A percentile compares a stretch with the other conserved stretches of the same genome.
These are phyloP conservation scores for Immersiella caudata DNA, from an alignment of 495 filamentous ascomycete species.

Conservation along the genomic window DNA sequence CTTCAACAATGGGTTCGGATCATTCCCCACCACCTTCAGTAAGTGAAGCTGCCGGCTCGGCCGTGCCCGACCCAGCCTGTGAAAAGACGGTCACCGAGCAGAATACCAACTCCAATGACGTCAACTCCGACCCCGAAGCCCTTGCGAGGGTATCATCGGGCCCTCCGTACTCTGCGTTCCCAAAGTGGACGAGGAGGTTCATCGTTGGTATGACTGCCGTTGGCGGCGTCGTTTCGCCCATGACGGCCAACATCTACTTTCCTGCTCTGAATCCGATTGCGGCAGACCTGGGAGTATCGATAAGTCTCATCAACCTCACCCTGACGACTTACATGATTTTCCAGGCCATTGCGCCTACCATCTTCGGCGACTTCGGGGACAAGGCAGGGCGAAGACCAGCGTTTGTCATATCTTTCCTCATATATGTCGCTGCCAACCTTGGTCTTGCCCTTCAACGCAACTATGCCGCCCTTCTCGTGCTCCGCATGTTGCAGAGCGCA, in stretches of 20 bases:
- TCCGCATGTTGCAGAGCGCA: conserved; percentile 65
- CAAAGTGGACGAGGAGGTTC: conserved; percentile 56
- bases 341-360: conserved; percentile 60
- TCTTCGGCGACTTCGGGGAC: conserved; percentile 65
- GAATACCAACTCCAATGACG: neutral
- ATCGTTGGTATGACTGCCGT: conserved; percentile 68
- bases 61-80: neutral
- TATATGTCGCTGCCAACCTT: conserved; percentile 65
- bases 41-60: neutral
- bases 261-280: conserved; percentile 66
- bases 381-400: conserved; percentile 60
- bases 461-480: conserved; percentile 62
- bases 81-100: neutral
- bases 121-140: conserved; percentile 26
- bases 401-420: conserved; percentile 59
- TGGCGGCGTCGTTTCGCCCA: conserved; percentile 69
- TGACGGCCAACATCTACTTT: conserved; percentile 81
- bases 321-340: conserved; percentile 68
- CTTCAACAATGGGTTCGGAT: neutral
- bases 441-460: conserved; percentile 63
- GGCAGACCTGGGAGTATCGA: conserved; percentile 56
- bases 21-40: neutral
- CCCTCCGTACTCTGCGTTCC: conserved; percentile 60
- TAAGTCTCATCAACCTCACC: conserved; percentile 67
- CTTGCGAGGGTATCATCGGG: conserved; percentile 43